phyloP scores from a whole-genome alignment of 1,284 basidiomycete species.

The Malassezia equina region DNA sequence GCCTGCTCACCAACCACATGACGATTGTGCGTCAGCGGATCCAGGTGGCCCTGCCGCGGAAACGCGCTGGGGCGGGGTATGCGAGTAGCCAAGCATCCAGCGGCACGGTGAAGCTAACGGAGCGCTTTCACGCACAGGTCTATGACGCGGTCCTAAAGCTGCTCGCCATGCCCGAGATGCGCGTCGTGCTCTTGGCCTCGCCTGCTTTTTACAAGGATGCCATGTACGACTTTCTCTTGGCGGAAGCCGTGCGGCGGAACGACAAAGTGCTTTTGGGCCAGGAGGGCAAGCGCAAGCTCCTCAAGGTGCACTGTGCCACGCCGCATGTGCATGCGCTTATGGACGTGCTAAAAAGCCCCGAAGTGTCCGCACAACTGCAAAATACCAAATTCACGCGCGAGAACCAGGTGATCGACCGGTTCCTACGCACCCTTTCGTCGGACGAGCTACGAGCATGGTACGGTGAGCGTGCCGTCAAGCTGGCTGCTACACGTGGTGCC shows the following conservation, averaged over 20 bases:
- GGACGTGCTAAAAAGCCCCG: conserved; percentile 82
- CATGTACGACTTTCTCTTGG: conserved; percentile 62
- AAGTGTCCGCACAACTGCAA: conserved; percentile 60
- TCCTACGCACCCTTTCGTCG: conserved; percentile 72
- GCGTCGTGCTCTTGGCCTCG: conserved; percentile 86
- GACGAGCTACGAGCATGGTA: conserved; percentile 98
- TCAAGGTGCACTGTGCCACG: conserved; percentile 83
- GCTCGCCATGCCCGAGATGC: conserved; percentile 70
- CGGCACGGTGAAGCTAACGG: conserved; percentile 22
- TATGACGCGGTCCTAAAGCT: conserved; percentile 81
- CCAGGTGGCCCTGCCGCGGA: conserved; percentile 79
- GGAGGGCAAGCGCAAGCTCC: conserved; percentile 67
- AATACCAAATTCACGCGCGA: conserved; percentile 97
- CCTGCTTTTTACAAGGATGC: conserved; percentile 90
- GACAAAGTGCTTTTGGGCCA: conserved; percentile 66
- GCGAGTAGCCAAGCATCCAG: conserved; percentile 22
- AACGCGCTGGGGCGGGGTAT: conserved; percentile 50
- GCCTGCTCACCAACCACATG: conserved; percentile 90
- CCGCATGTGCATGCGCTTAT: conserved; percentile 91
- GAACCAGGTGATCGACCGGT: conserved; percentile 53
- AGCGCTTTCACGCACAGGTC: conserved; percentile 69
- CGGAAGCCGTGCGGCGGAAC: conserved; percentile 54
- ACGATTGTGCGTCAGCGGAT: conserved; percentile 86
- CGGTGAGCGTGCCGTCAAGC: conserved; percentile 80
- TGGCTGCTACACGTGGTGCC: conserved; percentile 85